phyloP scores from a whole-genome alignment of 768 basidiomycete species.

The Amanita exitialis region DNA sequence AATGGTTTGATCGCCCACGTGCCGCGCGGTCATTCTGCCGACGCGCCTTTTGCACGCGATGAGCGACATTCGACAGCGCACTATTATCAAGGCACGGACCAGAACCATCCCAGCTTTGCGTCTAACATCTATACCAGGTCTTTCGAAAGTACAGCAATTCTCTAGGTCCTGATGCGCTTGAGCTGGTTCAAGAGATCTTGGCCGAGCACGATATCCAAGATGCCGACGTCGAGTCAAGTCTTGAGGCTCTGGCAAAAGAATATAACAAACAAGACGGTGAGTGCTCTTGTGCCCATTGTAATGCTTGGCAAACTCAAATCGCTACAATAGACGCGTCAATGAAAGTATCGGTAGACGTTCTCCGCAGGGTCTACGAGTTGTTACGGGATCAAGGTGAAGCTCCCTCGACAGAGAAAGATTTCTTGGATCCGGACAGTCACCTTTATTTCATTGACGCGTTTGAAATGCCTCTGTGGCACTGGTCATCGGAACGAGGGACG shows the following conservation, averaged over 20 bases:
- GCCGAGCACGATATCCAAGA: conserved; percentile 62
- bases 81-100: conserved; percentile 33
- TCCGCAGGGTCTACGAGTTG: conserved; percentile 64
- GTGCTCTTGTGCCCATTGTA: conserved; percentile 7
- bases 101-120: not conserved
- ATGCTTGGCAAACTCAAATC: not conserved
- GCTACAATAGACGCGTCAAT: conserved; percentile 54
- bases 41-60: too few relatives aligned
- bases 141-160: conserved; percentile 87
- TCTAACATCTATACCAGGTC: conserved; percentile 32
- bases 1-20: not conserved
- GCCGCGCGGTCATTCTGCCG: not conserved
- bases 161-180: conserved; percentile 68
- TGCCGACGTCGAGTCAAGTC: conserved; percentile 59
- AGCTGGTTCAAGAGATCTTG: conserved; percentile 62
- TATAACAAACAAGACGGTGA: conserved; percentile 86
- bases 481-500: conserved; percentile 76
- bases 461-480: conserved; percentile 93
- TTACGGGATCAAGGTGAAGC: conserved; percentile 58
- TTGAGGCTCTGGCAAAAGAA: conserved; percentile 76
- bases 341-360: conserved; percentile 65
- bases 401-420: conserved; percentile 41
- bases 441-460: conserved; percentile 82
- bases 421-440: conserved; percentile 73
- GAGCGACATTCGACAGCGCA: conserved; percentile 37